These are phyloP conservation scores for Zygosaccharomyces sapae DNA, from an alignment of 1,139 yeast species.

Conservation along the genomic window DNA sequence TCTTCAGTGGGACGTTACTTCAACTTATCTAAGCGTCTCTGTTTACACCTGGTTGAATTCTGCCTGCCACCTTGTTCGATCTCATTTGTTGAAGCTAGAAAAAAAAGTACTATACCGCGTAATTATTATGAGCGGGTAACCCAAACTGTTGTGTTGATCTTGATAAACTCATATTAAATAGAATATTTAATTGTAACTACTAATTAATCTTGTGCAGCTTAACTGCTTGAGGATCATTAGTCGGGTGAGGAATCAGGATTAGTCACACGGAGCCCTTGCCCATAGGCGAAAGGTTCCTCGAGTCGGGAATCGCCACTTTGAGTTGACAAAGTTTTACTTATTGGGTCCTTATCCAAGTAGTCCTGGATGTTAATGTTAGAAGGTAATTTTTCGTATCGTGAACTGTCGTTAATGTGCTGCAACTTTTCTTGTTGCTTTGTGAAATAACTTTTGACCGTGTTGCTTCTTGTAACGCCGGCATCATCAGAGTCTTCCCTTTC, in stretches of 20 bases:
- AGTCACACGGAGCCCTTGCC: constrained; percentile 28
- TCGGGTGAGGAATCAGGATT: constrained; percentile 32
- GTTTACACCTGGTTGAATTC: constrained; percentile 3
- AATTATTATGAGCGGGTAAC: constrained; percentile 1
- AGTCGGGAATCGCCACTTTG: constrained; percentile 18
- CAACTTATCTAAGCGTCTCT: neutral
- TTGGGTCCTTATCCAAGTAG: constrained; percentile 12
- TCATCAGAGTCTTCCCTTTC: constrained; percentile 16
- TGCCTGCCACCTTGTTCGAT: constrained; percentile 7
- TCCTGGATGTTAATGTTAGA: constrained; percentile 20
- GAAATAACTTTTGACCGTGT: constrained; percentile 34
- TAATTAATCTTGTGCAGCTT: no score
- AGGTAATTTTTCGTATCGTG: constrained; percentile 21
- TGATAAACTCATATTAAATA: neutral
- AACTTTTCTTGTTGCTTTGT: constrained; percentile 30
- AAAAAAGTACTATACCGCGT: constrained; percentile 2
- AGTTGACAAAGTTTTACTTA: constrained; percentile 12
- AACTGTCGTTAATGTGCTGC: constrained; percentile 24
- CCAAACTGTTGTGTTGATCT: no score
- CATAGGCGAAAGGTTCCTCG: constrained; percentile 13
- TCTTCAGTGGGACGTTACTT: neutral
- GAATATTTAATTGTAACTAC: no score
- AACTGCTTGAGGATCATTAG: constrained; percentile 1
- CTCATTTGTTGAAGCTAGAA: neutral
- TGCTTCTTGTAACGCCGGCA: constrained; percentile 24